Evolutionary conservation across 2,329 filamentous ascomycete genomes (phyloP).

Genomic region (Monilinia laxa): DNA sequence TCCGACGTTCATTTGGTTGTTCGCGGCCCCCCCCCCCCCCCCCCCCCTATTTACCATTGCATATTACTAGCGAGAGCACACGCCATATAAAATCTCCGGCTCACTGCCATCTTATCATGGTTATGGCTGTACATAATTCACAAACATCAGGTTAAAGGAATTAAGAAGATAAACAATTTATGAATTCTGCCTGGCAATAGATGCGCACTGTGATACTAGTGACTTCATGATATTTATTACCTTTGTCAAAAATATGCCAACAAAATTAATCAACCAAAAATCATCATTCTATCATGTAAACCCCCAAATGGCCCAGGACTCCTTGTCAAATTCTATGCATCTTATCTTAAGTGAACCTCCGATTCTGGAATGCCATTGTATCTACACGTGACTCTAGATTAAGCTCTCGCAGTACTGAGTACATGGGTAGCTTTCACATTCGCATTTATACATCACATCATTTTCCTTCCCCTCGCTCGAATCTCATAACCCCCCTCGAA

Average conservation of each 20-base stretch:
- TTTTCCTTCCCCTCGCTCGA: background rate
- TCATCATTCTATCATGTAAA: background rate
- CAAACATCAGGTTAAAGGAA: background rate
- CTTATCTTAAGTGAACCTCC: background rate
- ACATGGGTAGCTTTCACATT: slow-evolving; percentile 16
- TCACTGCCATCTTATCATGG: background rate
- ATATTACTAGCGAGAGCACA: slow-evolving; percentile 9
- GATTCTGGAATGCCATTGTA: background rate
- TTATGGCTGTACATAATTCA: slow-evolving; percentile 4
- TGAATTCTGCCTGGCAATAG: background rate
- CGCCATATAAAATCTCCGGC: background rate
- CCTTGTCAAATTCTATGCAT: background rate
- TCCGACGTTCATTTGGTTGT: slow-evolving; percentile 19
- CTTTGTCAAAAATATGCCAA: background rate
- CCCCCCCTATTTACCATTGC: slow-evolving; percentile 3
- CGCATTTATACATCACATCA: background rate
- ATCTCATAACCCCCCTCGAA: background rate
- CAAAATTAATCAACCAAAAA: background rate
- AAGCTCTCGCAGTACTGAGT: slow-evolving; percentile 10
- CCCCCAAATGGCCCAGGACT: background rate
- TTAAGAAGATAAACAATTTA: background rate
- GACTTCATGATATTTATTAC: background rate
- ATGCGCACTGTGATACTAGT: background rate
- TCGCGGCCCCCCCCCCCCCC: background rate
- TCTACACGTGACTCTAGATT: slow-evolving; percentile 19